Evolutionary conservation across 306 rosid species (phyloP).

Genomic region (Dryas alaskensis): DNA sequence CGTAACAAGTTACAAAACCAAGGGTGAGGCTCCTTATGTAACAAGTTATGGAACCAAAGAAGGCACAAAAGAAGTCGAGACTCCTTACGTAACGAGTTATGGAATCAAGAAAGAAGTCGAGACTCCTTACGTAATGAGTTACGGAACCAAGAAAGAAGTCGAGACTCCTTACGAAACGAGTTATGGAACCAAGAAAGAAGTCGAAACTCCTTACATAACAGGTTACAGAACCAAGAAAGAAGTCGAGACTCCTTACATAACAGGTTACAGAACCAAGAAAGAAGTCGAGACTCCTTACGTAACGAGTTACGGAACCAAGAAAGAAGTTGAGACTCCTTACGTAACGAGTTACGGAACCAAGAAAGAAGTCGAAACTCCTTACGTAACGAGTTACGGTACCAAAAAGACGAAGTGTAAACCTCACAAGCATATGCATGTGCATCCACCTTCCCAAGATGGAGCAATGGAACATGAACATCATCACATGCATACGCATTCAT

Average conservation of each 20-base stretch:
- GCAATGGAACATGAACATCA: constrained; percentile 20
- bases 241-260: neutral
- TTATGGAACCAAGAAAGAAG: neutral
- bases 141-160: too few species aligned
- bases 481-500: constrained; percentile 13
- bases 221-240: neutral
- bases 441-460: constrained; percentile 4
- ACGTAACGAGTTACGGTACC: neutral
- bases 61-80: neutral
- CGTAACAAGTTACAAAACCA: too few species aligned
- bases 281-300: neutral
- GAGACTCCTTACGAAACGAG: too few species aligned
- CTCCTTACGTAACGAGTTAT: too few species aligned
- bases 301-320: neutral
- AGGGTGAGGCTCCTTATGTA: neutral
- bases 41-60: neutral
- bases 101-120: too few species aligned
- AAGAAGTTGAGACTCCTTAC: neutral
- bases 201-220: neutral
- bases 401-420: neutral
- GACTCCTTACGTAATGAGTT: too few species aligned
- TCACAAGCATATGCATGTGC: neutral
- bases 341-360: neutral
- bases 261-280: neutral
- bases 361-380: neutral